Evolutionary conservation across 495 filamentous ascomycete species (phyloP).

Genomic region (Penicillium ochrochloron): DNA sequence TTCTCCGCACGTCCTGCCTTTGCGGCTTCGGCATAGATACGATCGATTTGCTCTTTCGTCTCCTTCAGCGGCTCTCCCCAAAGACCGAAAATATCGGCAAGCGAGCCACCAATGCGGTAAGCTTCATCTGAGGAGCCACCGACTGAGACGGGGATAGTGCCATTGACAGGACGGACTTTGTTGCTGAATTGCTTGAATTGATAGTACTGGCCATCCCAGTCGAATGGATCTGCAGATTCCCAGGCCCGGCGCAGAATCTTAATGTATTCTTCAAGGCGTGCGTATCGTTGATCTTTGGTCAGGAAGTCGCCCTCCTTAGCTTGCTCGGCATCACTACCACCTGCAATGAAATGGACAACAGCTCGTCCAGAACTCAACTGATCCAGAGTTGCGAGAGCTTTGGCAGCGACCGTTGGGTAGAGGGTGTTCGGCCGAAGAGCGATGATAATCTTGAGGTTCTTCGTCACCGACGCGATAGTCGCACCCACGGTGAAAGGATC

Average conservation of each 20-base stretch:
- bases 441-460: conserved; percentile 60
- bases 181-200: conserved; percentile 58
- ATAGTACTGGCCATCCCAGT: conserved; percentile 57
- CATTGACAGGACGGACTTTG: conserved; percentile 51
- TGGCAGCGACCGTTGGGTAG: conserved; percentile 60
- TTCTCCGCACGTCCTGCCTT: conserved; percentile 41
- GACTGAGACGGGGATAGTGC: conserved; percentile 55
- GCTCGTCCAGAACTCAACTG: conserved; percentile 55
- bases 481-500: conserved; percentile 58
- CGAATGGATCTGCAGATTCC: conserved; percentile 55
- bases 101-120: conserved; percentile 55
- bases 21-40: conserved; percentile 54
- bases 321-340: conserved; percentile 57
- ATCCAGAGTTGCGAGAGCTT: conserved; percentile 58
- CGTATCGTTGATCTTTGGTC: conserved; percentile 57
- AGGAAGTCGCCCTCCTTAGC: conserved; percentile 58
- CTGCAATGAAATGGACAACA: conserved; percentile 61
- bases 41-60: conserved; percentile 58
- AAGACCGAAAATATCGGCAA: conserved; percentile 60
- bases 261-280: conserved; percentile 57
- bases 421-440: conserved; percentile 60
- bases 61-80: conserved; percentile 62
- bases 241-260: conserved; percentile 56
- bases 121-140: conserved; percentile 58
- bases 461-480: conserved; percentile 55